Percentiles rank a stretch among this genome's conserved stretches.
These are phyloP conservation scores for Coniella vitis DNA, from an alignment of 2,329 filamentous ascomycete species.

Conservation along the genomic window DNA sequence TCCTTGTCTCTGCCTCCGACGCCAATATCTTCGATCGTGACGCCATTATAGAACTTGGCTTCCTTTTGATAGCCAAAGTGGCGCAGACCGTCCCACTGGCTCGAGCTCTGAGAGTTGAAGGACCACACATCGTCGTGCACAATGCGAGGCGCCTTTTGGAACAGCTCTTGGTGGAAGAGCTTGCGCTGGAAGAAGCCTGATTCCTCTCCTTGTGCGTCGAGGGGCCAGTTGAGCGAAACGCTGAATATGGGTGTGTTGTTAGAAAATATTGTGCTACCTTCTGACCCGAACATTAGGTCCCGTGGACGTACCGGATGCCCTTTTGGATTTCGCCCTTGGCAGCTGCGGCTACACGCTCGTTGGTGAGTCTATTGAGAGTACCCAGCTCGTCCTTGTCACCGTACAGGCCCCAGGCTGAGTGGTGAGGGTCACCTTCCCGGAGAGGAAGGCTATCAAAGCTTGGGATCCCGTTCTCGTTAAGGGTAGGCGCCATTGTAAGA, in stretches of 20 bases:
- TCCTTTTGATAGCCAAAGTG: slow-evolving; percentile 45
- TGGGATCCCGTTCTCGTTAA: slow-evolving; percentile 37
- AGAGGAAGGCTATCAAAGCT: slow-evolving; percentile 41
- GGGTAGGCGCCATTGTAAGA: slow-evolving; percentile 19
- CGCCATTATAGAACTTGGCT: slow-evolving; percentile 28
- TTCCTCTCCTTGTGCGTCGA: slow-evolving; percentile 44
- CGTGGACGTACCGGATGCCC: slow-evolving; percentile 40
- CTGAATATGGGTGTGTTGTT: no score
- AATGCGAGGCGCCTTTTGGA: slow-evolving; percentile 41
- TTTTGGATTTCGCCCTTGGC: slow-evolving; percentile 46
- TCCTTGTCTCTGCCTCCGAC: slow-evolving; percentile 12
- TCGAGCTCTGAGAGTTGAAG: slow-evolving; percentile 52
- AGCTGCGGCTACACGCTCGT: slow-evolving; percentile 43
- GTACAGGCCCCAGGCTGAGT: slow-evolving; percentile 42
- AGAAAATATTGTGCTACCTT: no score
- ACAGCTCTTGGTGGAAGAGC: slow-evolving; percentile 46
- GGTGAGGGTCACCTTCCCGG: slow-evolving; percentile 37
- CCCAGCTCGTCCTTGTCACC: slow-evolving; percentile 52
- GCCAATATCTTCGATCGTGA: slow-evolving; percentile 25
- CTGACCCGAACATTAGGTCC: no score
- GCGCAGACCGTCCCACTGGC: slow-evolving; percentile 51
- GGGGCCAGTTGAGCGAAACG: slow-evolving; percentile 53
- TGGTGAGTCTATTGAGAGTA: slow-evolving; percentile 53
- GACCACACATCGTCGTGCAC: slow-evolving; percentile 56
- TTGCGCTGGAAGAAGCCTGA: slow-evolving; percentile 48